These are phyloP conservation scores for Dioszegia crocea DNA, from an alignment of 768 basidiomycete species.

Conservation along the genomic window DNA sequence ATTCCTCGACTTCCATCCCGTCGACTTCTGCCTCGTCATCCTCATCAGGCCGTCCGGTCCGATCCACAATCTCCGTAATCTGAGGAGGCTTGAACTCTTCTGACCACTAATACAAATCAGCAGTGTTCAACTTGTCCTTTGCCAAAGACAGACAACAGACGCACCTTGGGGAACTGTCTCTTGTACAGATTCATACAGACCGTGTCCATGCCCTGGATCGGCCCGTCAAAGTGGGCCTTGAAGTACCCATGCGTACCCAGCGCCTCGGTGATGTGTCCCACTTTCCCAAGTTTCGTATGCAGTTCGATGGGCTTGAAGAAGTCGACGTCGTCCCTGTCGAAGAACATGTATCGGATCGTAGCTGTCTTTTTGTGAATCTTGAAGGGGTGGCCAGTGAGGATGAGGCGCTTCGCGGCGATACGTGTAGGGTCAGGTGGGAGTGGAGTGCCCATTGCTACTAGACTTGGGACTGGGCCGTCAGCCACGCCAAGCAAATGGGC, in stretches of 20 bases:
- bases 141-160: slow-evolving; percentile 31
- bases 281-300: slow-evolving; percentile 82
- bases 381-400: slow-evolving; percentile 93
- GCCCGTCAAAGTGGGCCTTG: slow-evolving; percentile 92
- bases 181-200: slow-evolving; percentile 95
- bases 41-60: background rate
- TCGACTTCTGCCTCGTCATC: slow-evolving; percentile 19
- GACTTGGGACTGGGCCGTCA: slow-evolving; percentile 51
- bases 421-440: slow-evolving; percentile 84
- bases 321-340: slow-evolving; percentile 81
- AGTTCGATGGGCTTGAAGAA: slow-evolving; percentile 93
- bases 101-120: slow-evolving; percentile 13
- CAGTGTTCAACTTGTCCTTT: background rate
- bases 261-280: slow-evolving; percentile 76
- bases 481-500: slow-evolving; percentile 1
- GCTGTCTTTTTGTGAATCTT: slow-evolving; percentile 96
- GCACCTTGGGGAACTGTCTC: slow-evolving; percentile 86
- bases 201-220: slow-evolving; percentile 93
- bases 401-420: slow-evolving; percentile 85
- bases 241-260: slow-evolving; percentile 97
- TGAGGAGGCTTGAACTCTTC: slow-evolving; percentile 14
- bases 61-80: slow-evolving; percentile 4
- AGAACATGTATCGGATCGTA: slow-evolving; percentile 98
- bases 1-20: slow-evolving; percentile 35
- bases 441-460: slow-evolving; percentile 87